phyloP scores from a whole-genome alignment of 129 eudicot species.

The Ambrosia artemisiifolia region DNA sequence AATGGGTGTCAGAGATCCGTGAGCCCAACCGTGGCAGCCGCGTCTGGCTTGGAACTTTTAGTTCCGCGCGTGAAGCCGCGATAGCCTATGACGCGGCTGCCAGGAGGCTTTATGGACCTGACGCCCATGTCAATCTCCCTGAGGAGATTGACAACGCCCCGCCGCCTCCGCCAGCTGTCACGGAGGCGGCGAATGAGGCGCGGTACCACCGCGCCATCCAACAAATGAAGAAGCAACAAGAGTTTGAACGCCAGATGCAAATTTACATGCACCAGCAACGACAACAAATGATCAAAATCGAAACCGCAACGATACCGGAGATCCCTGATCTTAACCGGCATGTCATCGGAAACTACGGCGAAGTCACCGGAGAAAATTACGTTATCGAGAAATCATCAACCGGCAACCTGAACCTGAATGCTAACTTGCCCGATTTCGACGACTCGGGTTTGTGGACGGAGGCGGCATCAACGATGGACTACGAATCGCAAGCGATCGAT shows the following conservation, averaged over 20 bases:
- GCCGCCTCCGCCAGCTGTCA: constrained; percentile 18
- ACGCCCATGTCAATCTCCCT: constrained; percentile 65
- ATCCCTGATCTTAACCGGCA: constrained; percentile 30
- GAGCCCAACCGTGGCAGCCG: constrained; percentile 87
- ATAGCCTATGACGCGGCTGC: constrained; percentile 84
- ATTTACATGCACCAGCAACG: constrained; percentile 25
- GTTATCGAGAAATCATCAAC: background rate
- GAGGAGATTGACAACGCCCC: constrained; percentile 26
- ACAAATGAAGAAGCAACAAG: constrained; percentile 31
- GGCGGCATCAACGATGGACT: constrained; percentile 50
- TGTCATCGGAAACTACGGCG: constrained; percentile 6
- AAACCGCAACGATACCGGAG: constrained; percentile 4
- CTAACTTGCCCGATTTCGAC: constrained; percentile 65
- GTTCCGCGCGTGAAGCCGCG: constrained; percentile 67
- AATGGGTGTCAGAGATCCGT: constrained; percentile 93
- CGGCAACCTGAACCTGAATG: constrained; percentile 34
- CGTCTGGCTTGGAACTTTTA: constrained; percentile 83
- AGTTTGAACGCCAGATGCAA: constrained; percentile 20
- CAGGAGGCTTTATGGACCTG: constrained; percentile 56
- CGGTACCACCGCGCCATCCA: constrained; percentile 25
- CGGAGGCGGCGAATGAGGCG: constrained; percentile 17
- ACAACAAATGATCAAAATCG: constrained; percentile 1
- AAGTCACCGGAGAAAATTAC: constrained; percentile 16
- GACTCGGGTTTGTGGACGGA: constrained; percentile 72
- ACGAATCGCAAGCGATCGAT: constrained; percentile 33